A percentile compares a stretch with the other conserved stretches of the same genome.
Evolutionary conservation across 1,139 yeast genomes (phyloP).

Genomic region (Scheffersomyces lignicola): DNA sequence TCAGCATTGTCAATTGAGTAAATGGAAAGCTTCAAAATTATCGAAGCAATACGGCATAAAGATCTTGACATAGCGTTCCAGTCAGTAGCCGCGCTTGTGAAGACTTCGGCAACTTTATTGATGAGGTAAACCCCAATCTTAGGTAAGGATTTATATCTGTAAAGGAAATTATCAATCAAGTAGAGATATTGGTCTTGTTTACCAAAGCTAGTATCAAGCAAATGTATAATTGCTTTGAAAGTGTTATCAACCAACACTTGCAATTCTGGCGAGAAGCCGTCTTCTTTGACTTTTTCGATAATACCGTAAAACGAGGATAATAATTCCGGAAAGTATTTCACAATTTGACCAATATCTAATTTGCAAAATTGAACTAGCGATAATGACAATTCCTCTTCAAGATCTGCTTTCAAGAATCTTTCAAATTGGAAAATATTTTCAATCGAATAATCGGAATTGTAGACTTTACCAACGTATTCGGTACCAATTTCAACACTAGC

Average conservation of each 20-base stretch:
- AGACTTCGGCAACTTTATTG: constrained; percentile 45
- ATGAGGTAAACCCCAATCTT: constrained; percentile 53
- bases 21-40: constrained; percentile 46
- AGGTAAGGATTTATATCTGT: constrained; percentile 37
- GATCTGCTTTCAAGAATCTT: constrained; percentile 38
- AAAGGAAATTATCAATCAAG: constrained; percentile 51
- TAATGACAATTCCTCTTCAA: constrained; percentile 45
- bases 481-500: constrained; percentile 60
- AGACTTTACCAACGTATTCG: constrained; percentile 70
- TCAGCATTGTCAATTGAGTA: constrained; percentile 27
- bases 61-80: constrained; percentile 70
- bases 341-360: constrained; percentile 47
- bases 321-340: constrained; percentile 57
- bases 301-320: constrained; percentile 46
- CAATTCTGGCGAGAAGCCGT: constrained; percentile 18
- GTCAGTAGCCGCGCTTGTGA: constrained; percentile 48
- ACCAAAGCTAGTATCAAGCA: constrained; percentile 64
- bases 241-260: constrained; percentile 38
- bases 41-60: constrained; percentile 57
- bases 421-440: constrained; percentile 60
- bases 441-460: constrained; percentile 60
- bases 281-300: constrained; percentile 25
- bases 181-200: constrained; percentile 64
- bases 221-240: constrained; percentile 59
- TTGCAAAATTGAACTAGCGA: constrained; percentile 42